Percentiles rank a stretch among this genome's conserved stretches.
Evolutionary conservation across 2,329 filamentous ascomycete genomes (phyloP).

Genomic region (Hypocreales sp.): DNA sequence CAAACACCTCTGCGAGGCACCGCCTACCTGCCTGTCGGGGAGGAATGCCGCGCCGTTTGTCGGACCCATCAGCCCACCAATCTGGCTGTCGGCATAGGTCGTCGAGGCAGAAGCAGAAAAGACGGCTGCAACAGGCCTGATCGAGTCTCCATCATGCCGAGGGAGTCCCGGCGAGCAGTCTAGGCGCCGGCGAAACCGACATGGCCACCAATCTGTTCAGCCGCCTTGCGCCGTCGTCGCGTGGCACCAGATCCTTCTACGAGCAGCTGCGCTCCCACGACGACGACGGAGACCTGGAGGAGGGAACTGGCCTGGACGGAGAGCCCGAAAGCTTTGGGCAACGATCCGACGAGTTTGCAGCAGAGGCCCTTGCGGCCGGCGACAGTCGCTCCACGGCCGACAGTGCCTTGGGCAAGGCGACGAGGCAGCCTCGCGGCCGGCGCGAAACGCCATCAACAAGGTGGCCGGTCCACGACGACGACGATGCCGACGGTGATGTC

Average conservation of each 20-base stretch:
- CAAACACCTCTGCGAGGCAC: no score
- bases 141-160: no score
- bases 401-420: slow-evolving; percentile 10
- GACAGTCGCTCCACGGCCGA: slow-evolving; percentile 30
- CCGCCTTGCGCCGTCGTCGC: slow-evolving; percentile 16
- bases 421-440: slow-evolving; percentile 1
- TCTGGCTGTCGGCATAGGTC: no score
- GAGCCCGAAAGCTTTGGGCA: slow-evolving; percentile 39
- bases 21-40: no score
- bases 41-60: no score
- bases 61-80: no score
- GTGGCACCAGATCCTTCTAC: slow-evolving; percentile 29
- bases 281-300: slow-evolving; percentile 28
- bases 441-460: slow-evolving; percentile 5
- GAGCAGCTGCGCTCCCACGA: slow-evolving; percentile 25
- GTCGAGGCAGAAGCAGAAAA: no score
- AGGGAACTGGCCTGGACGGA: slow-evolving; percentile 24
- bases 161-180: no score
- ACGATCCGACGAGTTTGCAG: slow-evolving; percentile 32
- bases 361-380: slow-evolving; percentile 26
- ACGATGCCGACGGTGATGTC: slow-evolving; percentile 44
- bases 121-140: no score
- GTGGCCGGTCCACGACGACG: slow-evolving; percentile 26
- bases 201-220: slow-evolving; percentile 35
- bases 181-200: slow-evolving; percentile 1